Evolutionary conservation across 2,329 filamentous ascomycete species (phyloP), one percentile per base, ranked within the genome.

Genomic region (Salinomyces thailandicus): DNA sequence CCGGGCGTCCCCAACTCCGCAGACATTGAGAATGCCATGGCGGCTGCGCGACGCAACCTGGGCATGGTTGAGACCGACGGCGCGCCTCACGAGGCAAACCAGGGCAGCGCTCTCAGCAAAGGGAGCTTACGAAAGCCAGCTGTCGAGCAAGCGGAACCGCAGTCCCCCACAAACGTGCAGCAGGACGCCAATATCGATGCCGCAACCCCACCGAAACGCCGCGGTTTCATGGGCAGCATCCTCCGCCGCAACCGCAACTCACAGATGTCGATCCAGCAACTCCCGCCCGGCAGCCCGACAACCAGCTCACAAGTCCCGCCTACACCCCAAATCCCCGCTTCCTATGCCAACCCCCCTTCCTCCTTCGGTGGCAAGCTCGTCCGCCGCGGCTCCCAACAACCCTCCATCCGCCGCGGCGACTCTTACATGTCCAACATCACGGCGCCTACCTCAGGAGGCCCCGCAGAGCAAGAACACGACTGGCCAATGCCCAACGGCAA

Each of bases 101-200:
- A 39, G 15, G 59, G 59, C 33, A 31, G 39, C 14, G 50, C 50
- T 5, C 46, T 67, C 12, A 47, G 52, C 4, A 46, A 57, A 31
- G 62, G 60, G 15, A 62, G 61, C n/a, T 41, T 67, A 20, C 58
- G 59, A 32, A 53, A 60, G 33, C 19, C 39, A 7, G 35, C 19
- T 6, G 18, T 35, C 22, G 73, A 79, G 31, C 58, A 77, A 2
- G 71, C 73, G 2, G 74, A 80, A 49, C 77, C 69, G 43, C 74
- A 73, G 18, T 26, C 22, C n/a, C 22, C 22, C 9, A 26, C n/a
- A 8, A n/a, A 8, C n/a, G 9, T n/a, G 22, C 71, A 77, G 30
- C 68, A 32, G 36, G 24, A 38, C 36, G 38, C 48, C 19, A 39
- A 41, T 26, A 20, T 18, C 20, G 34, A 41, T 22, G 32, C 8